A percentile compares a stretch with the other conserved stretches of the same genome.
phyloP scores from a whole-genome alignment of 2,329 filamentous ascomycete genomes.

The Colletotrichum siamense region DNA sequence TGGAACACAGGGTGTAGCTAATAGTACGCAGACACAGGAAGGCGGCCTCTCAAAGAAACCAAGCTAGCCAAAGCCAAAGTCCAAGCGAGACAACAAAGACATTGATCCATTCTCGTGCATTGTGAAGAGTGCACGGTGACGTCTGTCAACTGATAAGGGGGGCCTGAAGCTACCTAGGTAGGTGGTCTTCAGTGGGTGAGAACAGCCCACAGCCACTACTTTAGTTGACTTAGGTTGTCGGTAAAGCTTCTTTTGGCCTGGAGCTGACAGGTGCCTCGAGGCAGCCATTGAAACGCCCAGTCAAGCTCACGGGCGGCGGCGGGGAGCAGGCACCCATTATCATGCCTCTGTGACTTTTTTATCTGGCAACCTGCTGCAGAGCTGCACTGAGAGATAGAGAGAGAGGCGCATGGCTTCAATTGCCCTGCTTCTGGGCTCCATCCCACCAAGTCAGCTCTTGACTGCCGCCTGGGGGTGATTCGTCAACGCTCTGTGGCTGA shows the following conservation, averaged over 20 bases:
- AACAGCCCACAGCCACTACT: not conserved
- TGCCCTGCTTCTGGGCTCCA: not conserved
- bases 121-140: not conserved
- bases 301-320: not conserved
- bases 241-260: not conserved
- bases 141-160: not conserved
- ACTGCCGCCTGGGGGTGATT: conserved; percentile 18
- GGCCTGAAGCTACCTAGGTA: not conserved
- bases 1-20: not conserved
- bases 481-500: conserved; percentile 23
- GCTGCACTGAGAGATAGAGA: not conserved
- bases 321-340: not conserved
- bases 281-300: not conserved
- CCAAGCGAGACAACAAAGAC: not conserved
- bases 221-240: conserved; percentile 1
- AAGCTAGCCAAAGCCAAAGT: not conserved
- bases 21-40: not conserved
- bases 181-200: not conserved
- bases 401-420: not conserved
- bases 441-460: not conserved
- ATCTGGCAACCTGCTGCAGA: not conserved
- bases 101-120: not conserved
- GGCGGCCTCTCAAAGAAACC: not conserved
- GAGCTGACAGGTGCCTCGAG: not conserved
- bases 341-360: not conserved